Percentiles rank a stretch among this genome's conserved stretches.
These are phyloP conservation scores for Persicaria tinctoria DNA, from an alignment of 148 eudicot species.

Conservation along the genomic window DNA sequence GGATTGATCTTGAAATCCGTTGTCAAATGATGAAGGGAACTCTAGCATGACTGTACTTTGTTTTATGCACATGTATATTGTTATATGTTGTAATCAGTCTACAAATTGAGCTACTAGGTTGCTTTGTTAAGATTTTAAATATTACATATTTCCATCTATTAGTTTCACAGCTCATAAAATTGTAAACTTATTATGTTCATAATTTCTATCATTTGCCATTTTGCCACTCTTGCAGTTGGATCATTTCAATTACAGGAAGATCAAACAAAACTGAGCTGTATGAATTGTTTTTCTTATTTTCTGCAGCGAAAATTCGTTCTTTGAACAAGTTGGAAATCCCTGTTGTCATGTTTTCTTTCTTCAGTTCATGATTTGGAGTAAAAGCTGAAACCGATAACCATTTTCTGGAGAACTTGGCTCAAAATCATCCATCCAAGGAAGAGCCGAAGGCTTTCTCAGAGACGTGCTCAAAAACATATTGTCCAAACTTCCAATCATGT, in stretches of 20 bases:
- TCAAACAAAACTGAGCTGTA: background rate
- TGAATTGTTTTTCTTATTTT: background rate
- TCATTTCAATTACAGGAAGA: background rate
- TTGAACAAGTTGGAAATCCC: background rate
- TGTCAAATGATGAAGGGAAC: background rate
- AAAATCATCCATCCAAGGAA: too few species aligned
- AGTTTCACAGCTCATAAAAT: background rate
- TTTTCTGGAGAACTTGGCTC: too few species aligned
- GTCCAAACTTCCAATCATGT: background rate
- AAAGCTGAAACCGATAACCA: background rate
- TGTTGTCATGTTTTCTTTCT: background rate
- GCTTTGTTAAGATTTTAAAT: background rate
- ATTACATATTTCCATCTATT: background rate
- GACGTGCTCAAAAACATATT: background rate
- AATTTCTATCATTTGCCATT: background rate
- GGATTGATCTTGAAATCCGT: slow-evolving; percentile 1
- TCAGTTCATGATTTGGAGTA: background rate
- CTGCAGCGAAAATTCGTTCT: background rate
- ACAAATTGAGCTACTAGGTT: too few species aligned
- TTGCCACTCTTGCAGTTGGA: too few species aligned
- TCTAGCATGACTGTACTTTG: background rate
- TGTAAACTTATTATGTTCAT: background rate
- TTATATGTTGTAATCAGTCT: background rate
- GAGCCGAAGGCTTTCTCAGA: too few species aligned
- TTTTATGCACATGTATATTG: background rate